Base-by-base conservation (phyloP, 2,329 filamentous ascomycete genomes). In the Xylariaceae sp. region DNA sequence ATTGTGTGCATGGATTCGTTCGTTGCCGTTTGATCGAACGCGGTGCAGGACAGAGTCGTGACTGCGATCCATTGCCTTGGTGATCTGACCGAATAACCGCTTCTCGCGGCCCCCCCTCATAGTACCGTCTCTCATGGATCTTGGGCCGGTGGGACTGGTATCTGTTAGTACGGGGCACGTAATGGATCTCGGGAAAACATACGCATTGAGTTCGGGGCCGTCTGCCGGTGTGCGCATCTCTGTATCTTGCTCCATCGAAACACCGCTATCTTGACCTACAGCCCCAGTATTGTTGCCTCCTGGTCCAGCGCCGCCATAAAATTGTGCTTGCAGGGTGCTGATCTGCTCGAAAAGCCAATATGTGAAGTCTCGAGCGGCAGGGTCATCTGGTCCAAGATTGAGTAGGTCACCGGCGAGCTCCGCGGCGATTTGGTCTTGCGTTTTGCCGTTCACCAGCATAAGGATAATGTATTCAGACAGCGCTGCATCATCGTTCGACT, bases 391-490 rank as follows among this genome's bases (percentile, higher is more conserved):
- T 2, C 84, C 84, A 3, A 96, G 80, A 54, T 85, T 85, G 2
- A 99, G 81, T 42, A 99, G 80, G 65, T 99, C 94, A 61, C 86
- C 87, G 1, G 91, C 88, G 11, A 99, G 83, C 70, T 99, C 94
- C 43, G 83, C 77, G 7, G 91, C 88, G 62, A 99, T 92, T 69
- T 96, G 87, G 49, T 91, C 85, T 70, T 95, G 87, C 3, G 88
- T 91, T 73, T 96, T 96, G 65, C 91, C 90, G 73, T 96, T 97
- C 59, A 89, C 89, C 34, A 99, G 82, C 92, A 97, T 96, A 60
- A 97, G 83, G 56, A 97, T 87, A 63, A 99, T 94, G 74, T 97
- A 99, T 74, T 99, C 94, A 56, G 91, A 87, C 56, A 99, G 82
- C 39, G 90, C 89, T 29, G 86, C 87, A 53, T 75, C 74, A 58